These are phyloP conservation scores for Aspergillus calidoustus DNA, from an alignment of 2,329 filamentous ascomycete genomes.

Conservation along the genomic window DNA sequence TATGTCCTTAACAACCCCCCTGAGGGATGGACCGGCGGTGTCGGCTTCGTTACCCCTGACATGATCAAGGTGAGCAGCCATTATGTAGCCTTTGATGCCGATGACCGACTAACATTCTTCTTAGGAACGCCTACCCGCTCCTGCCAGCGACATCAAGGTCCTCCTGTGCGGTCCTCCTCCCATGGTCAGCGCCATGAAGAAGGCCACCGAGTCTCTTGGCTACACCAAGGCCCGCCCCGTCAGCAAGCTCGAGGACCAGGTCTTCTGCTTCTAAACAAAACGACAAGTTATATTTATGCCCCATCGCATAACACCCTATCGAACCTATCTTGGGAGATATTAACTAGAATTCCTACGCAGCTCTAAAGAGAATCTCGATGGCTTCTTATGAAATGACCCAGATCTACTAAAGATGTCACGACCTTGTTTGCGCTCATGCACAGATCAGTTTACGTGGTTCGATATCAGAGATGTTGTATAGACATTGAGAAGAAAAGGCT, in stretches of 20 bases:
- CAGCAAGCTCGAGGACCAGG: conserved; percentile 97
- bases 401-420: conserved; percentile 1
- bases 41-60: conserved; percentile 92
- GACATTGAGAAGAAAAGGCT: background rate
- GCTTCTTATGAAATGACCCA: background rate
- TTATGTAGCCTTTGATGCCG: background rate
- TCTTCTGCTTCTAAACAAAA: conserved; percentile 82
- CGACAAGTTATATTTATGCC: conserved; percentile 1
- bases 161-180: conserved; percentile 93
- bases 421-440: conserved; percentile 1
- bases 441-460: background rate
- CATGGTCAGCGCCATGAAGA: conserved; percentile 97
- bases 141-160: conserved; percentile 87
- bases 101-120: conserved; percentile 9
- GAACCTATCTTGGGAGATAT: background rate
- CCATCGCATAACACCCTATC: background rate
- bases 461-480: conserved; percentile 2
- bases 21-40: conserved; percentile 86
- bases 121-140: conserved; percentile 68
- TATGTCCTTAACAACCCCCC: conserved; percentile 97
- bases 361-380: background rate
- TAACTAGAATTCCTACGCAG: background rate
- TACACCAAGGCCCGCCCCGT: conserved; percentile 92
- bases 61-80: conserved; percentile 77
- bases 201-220: conserved; percentile 84